A percentile compares a stretch with the other conserved stretches of the same genome.
phyloP scores from a whole-genome alignment of 331 rosid species.

The Phaseolus coccineus region DNA sequence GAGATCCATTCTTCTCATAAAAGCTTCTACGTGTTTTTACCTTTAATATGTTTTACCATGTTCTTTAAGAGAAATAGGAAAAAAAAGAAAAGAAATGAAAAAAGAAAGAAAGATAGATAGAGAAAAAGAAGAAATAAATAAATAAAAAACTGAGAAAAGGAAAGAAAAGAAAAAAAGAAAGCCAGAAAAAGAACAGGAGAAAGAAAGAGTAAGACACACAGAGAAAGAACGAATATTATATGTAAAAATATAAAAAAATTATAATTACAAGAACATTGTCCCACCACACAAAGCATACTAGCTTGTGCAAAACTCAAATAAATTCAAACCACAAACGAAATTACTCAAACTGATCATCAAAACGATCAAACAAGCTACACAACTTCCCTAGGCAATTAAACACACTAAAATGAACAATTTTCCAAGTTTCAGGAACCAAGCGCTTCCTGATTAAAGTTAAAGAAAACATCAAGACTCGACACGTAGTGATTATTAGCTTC shows the following conservation, averaged over 20 bases:
- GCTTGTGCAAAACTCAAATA: slow-evolving; percentile 1
- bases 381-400: background rate
- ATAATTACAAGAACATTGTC: background rate
- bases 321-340: background rate
- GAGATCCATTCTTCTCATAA: too few relatives aligned
- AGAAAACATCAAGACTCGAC: background rate
- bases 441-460: background rate
- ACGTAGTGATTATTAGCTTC: background rate
- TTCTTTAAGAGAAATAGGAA: too few relatives aligned
- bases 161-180: too few relatives aligned
- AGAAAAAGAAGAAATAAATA: too few relatives aligned
- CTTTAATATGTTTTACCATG: too few relatives aligned
- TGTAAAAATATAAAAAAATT: background rate
- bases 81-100: too few relatives aligned
- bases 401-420: background rate
- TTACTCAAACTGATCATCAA: background rate
- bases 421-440: background rate
- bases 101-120: too few relatives aligned
- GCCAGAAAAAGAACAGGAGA: too few relatives aligned
- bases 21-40: too few relatives aligned
- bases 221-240: too few relatives aligned
- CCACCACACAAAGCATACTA: background rate
- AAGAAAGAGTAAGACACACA: too few relatives aligned
- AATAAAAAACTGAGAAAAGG: too few relatives aligned
- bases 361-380: slow-evolving; percentile 6